A percentile compares a stretch with the other conserved stretches of the same genome.
Evolutionary conservation across 2,329 filamentous ascomycete species (phyloP).

Genomic region (Byssothecium circinans): DNA sequence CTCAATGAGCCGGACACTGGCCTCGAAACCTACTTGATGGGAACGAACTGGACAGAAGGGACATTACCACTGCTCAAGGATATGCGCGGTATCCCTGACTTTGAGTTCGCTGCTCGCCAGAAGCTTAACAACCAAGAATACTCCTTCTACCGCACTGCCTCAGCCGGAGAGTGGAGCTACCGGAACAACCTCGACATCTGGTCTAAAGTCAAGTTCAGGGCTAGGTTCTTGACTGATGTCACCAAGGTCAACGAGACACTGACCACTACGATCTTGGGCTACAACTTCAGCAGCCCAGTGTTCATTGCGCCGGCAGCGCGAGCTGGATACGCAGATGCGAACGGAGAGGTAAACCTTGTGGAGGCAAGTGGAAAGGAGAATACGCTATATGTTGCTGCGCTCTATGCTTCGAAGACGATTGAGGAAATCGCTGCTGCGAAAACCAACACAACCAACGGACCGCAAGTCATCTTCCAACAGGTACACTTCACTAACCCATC

Average conservation of each 20-base stretch:
- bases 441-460: conserved; percentile 9
- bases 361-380: conserved; percentile 48
- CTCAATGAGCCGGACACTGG: conserved; percentile 12
- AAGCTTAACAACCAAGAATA: conserved; percentile 50
- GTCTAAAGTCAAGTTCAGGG: conserved; percentile 47
- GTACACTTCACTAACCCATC: background rate
- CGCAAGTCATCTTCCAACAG: conserved; percentile 38
- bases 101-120: conserved; percentile 53
- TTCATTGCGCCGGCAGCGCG: conserved; percentile 48
- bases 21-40: conserved; percentile 6
- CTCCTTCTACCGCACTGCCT: conserved; percentile 57
- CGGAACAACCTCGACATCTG: conserved; percentile 57
- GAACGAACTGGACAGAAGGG: conserved; percentile 10
- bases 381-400: conserved; percentile 51
- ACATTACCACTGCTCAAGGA: conserved; percentile 38
- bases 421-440: conserved; percentile 30
- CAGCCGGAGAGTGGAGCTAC: conserved; percentile 55
- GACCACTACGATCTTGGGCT: conserved; percentile 53
- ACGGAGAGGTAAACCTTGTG: conserved; percentile 51
- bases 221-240: conserved; percentile 53
- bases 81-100: conserved; percentile 54
- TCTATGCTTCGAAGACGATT: conserved; percentile 32
- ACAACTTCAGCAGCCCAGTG: conserved; percentile 54
- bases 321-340: conserved; percentile 44
- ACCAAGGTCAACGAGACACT: conserved; percentile 29